These are phyloP conservation scores for Suhomyces pyralidae DNA, from an alignment of 805 yeast species.

Conservation along the genomic window DNA sequence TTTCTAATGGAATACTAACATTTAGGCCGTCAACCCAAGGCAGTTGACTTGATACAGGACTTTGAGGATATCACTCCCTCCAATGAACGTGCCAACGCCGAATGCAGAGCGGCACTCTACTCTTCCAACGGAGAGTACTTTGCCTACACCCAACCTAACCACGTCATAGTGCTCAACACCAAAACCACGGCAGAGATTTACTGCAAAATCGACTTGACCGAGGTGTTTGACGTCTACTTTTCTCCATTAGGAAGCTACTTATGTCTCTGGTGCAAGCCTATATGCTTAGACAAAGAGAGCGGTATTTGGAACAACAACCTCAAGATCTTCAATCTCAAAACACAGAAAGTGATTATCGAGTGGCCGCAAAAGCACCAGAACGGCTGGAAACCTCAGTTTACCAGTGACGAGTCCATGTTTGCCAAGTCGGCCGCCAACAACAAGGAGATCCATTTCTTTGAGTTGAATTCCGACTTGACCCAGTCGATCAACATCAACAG, in stretches of 20 bases:
- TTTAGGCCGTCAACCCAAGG: conserved; percentile 27
- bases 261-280: conserved; percentile 88
- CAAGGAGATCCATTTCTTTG: conserved; percentile 66
- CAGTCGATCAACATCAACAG: conserved; percentile 36
- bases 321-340: conserved; percentile 60
- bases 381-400: conserved; percentile 92
- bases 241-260: conserved; percentile 85
- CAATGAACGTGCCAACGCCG: conserved; percentile 36
- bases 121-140: conserved; percentile 66
- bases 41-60: conserved; percentile 27
- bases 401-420: conserved; percentile 71
- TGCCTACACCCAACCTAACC: conserved; percentile 67
- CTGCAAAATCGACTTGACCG: conserved; percentile 52
- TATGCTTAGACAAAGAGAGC: conserved; percentile 56
- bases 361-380: conserved; percentile 80
- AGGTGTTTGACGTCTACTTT: conserved; percentile 78
- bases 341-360: conserved; percentile 49
- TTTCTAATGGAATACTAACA: conserved; percentile 14
- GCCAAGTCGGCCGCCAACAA: conserved; percentile 55
- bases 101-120: conserved; percentile 63
- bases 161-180: conserved; percentile 59
- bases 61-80: conserved; percentile 32
- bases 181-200: conserved; percentile 43
- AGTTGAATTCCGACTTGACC: conserved; percentile 34
- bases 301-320: conserved; percentile 81